Evolutionary conservation across 2,329 filamentous ascomycete species (phyloP).

Genomic region (Pseudogymnoascus sp.): DNA sequence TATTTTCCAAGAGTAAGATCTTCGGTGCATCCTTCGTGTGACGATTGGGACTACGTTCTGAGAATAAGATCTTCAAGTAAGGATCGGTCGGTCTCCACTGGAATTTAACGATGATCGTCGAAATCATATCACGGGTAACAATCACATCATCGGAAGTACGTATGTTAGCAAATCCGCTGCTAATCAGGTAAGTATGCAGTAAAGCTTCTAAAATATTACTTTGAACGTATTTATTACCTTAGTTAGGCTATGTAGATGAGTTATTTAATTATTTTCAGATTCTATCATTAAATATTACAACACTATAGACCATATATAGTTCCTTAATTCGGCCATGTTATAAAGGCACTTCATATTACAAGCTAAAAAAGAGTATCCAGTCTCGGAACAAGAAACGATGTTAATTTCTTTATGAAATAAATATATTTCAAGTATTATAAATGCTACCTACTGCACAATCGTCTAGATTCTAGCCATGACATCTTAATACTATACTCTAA

Average conservation of each 20-base stretch:
- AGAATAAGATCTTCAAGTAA: background rate
- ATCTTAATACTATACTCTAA: no score
- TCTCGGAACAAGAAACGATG: no score
- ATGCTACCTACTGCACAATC: no score
- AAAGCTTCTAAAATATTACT: no score
- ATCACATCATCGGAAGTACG: background rate
- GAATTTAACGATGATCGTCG: background rate
- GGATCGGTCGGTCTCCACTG: background rate
- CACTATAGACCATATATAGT: background rate
- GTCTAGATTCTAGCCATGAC: no score
- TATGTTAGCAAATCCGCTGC: background rate
- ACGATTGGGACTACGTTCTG: background rate
- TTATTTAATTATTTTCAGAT: background rate
- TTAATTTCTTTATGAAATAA: no score
- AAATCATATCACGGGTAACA: background rate
- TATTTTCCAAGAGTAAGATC: background rate
- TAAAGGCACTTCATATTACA: no score
- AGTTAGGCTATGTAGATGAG: background rate
- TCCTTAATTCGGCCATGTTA: no score
- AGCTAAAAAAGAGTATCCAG: no score
- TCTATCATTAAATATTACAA: background rate
- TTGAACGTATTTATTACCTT: no score
- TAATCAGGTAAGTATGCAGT: background rate
- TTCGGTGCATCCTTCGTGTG: background rate
- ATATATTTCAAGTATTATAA: no score